These are phyloP conservation scores for Blastobotrys aristatus DNA, from an alignment of 1,139 yeast species.

Conservation along the genomic window DNA sequence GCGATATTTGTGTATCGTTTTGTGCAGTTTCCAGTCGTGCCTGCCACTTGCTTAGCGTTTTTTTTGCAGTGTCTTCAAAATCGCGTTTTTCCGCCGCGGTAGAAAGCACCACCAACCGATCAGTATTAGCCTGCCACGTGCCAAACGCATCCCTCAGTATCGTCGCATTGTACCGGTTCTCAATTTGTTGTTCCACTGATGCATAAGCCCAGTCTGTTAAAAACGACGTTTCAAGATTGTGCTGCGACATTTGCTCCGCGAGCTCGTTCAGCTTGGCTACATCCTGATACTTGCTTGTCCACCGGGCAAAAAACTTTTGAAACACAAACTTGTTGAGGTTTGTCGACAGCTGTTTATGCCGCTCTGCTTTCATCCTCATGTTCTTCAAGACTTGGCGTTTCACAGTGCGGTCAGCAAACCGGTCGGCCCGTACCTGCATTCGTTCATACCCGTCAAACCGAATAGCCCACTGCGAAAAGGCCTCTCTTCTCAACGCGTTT, in stretches of 20 bases:
- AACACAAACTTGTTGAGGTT: slow-evolving; percentile 2
- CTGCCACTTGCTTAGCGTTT: slow-evolving; percentile 4
- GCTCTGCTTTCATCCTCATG: not conserved
- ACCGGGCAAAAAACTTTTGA: slow-evolving; percentile 10
- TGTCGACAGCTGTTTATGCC: not conserved
- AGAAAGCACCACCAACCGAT: not conserved
- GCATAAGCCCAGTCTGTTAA: slow-evolving; percentile 15
- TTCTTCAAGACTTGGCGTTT: not conserved
- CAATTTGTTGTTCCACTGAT: slow-evolving; percentile 7
- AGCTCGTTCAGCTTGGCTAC: not conserved
- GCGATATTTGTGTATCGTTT: slow-evolving; percentile 3
- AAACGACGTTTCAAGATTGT: not conserved
- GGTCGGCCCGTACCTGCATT: not conserved
- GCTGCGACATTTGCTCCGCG: slow-evolving; percentile 10
- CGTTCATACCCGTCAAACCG: not conserved
- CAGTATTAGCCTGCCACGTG: slow-evolving; percentile 6
- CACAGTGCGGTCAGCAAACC: not conserved
- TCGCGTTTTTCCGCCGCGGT: not conserved
- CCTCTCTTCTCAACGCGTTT: not conserved
- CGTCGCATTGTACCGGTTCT: not conserved
- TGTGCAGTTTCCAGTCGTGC: not conserved
- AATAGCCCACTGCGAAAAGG: not conserved
- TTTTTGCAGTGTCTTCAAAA: not conserved
- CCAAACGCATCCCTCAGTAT: not conserved
- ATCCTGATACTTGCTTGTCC: slow-evolving; percentile 11